Evolutionary conservation across 768 basidiomycete genomes (phyloP), one percentile per base, ranked within the genome.

Genomic region (Leccinum pellstonianum): DNA sequence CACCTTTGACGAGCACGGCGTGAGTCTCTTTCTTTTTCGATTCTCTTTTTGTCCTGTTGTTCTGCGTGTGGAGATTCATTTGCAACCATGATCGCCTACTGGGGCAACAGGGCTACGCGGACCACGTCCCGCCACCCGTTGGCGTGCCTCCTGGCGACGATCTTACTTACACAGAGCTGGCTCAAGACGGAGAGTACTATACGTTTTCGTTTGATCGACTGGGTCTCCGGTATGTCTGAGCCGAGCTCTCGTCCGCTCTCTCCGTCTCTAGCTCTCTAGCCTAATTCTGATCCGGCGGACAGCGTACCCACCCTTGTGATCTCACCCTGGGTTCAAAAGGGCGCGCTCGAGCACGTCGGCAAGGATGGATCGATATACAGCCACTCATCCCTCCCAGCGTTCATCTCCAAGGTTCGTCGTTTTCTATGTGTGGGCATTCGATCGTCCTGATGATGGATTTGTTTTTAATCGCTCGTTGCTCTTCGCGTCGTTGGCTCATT

Each of bases 1-100:
- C 41, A 66, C 68, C 6, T 69, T 69, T 52, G 69, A 69, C n/a
- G 68, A 69, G 25, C 68, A 69, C 4, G 68, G 68, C 3, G 68
- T 69, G 46, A 17, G 68, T 64, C 17, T 4, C 5, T 14, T 14
- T 2, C 10, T 4, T 23, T 17, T 14, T 15, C 56, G 10, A 11
- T 46, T 19, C 0, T 46, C 10, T 46, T 19, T 46, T 46, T 46
- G 19, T 46, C n/a, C 19, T 19, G 19, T 23, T 9, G 10, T 33
- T 27, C 2, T 41, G 19, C 2, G 17, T 54, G 10, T n/a, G 29
- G 27, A 21, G 17, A 48, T 33, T 58, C n/a, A 66, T 0, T 29
- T 31, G 57, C 6, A 66, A 1, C 1, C 4, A 3, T 12, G 43
- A 19, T 41, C 21, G 1, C 11, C 11, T 6, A 19, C 14, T 17